Base-by-base conservation (phyloP, 2,329 filamentous ascomycete species). In the Stachybotrys echinatus region DNA sequence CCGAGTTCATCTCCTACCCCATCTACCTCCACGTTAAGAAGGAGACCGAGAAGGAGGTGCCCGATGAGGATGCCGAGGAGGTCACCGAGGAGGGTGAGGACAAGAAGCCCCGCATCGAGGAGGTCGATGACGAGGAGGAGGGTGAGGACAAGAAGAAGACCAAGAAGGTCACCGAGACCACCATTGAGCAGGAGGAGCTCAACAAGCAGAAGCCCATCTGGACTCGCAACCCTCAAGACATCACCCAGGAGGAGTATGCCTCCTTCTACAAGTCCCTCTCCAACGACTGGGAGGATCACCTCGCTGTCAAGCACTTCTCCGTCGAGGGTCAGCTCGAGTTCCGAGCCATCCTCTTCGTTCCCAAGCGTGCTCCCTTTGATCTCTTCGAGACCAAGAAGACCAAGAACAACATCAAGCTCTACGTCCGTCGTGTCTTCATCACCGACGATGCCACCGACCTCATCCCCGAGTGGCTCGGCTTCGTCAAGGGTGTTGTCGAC, bases 331-430 rank as follows among this genome's bases (percentile, higher is more conserved):
- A 97, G 82, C 92, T 99, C 61, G 94, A 99, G 80, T 99, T 99
- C 91, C 92, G 92, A 61, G 94, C 94, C 61, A 96, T 99, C 75
- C 91, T 99, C 72, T 99, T 95, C 81, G 92, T 99, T 50, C 94
- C 94, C 72, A 97, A 99, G 89, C 92, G 94, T 67, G 94, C 94
- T 74, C 94, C 94, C 65, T 99, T 99, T 75, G 94, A 99, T 70
- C 89, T 99, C 56, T 99, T 99, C 74, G 94, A 99, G 88, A 96
- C 92, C 72, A 99, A 99, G 90, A 96, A 96, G 88, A 96, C 92
- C 71, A 99, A 99, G 91, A 99, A 97, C 89, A 99, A 99, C 88
- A 97, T 99, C 85, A 99, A 99, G 88, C 87, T 99, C 65, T 99
- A 99, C 79, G 94, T 99, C 69, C 92, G 94, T 74, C 94, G 94